Evolutionary conservation across 1,284 basidiomycete genomes (phyloP), one percentile per base, ranked within the genome.

Genomic region (Ganoderma sinense): DNA sequence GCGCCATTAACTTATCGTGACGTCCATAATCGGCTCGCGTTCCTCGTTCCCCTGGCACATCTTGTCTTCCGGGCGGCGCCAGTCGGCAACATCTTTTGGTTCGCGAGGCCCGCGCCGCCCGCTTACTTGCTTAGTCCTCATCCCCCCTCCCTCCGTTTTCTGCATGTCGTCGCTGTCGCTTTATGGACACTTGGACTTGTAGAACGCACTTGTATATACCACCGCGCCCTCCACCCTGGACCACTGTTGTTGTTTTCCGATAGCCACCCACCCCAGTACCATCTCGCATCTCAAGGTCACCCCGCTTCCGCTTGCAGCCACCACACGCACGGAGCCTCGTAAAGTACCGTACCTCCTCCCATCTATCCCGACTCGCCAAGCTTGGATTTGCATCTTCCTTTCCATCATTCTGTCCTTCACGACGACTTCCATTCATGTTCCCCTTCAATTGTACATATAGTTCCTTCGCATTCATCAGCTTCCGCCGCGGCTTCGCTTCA

Each of bases 1-100:
- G 58, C 69, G 55, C 70, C 61, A 26, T 53, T 74, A 74, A 74
- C 66, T 74, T 74, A 74, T 74, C 71, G 73, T 70, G 71, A 70
- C 69, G 73, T 70, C 71, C 64, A 58, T 70, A 70, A 70, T 70
- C 58, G 73, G 69, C 70, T 69, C 71, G 69, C 69, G 69, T 72
- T 74, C 60, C 62, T 51, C 68, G n/a, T 63, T 69, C 66, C 68
- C 53, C 67, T 29, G 18, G 41, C 40, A 56, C 51, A 40, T 33
- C 14, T 65, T 65, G 20, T 58, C 39, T 23, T 29, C 2, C 59
- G 23, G 59, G 59, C 26, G 55, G 39, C 40, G 39, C 40, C 36
- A 51, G 63, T 26, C 20, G 39, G 62, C n/a, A 41, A 18, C 29
- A 39, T 6, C 41, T 23, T n/a, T 26, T 61, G 59, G 39, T 41